Percentiles rank a stretch among this genome's conserved stretches.
phyloP scores from a whole-genome alignment of 2,329 filamentous ascomycete genomes.

The Fusarium citri region DNA sequence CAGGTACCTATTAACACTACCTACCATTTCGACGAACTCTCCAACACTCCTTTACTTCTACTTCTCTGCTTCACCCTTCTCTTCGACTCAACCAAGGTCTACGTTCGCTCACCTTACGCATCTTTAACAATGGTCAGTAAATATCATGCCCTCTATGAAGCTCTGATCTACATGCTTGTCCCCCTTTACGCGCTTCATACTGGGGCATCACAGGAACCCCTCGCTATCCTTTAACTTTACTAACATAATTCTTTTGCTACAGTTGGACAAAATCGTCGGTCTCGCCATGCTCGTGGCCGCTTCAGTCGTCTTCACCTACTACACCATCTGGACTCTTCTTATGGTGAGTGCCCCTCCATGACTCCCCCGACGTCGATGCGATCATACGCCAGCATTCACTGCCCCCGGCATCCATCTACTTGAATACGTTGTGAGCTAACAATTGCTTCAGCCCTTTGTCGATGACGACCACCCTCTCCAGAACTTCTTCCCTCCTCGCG shows the following conservation, averaged over 20 bases:
- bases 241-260: slow-evolving; percentile 35
- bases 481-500: slow-evolving; percentile 93
- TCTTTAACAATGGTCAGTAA: slow-evolving; percentile 43
- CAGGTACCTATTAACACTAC: slow-evolving; percentile 3
- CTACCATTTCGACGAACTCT: slow-evolving; percentile 27
- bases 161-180: slow-evolving; percentile 33
- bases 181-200: slow-evolving; percentile 34
- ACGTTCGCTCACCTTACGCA: slow-evolving; percentile 36
- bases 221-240: slow-evolving; percentile 14
- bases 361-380: slow-evolving; percentile 9
- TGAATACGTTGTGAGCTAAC: slow-evolving; percentile 24
- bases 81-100: slow-evolving; percentile 21
- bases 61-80: slow-evolving; percentile 12
- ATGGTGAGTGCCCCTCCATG: slow-evolving; percentile 73
- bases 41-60: slow-evolving; percentile 42
- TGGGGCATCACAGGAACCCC: slow-evolving; percentile 42
- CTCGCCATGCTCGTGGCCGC: slow-evolving; percentile 76
- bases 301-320: slow-evolving; percentile 80
- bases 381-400: neutral
- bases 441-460: slow-evolving; percentile 83
- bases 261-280: slow-evolving; percentile 89
- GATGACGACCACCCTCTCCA: slow-evolving; percentile 94
- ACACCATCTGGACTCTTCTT: slow-evolving; percentile 95
- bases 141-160: neutral
- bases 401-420: neutral